A percentile compares a stretch with the other conserved stretches of the same genome.
Conservation (phyloP, 768 basidiomycete genomes). For the Suillus lakei region DNA sequence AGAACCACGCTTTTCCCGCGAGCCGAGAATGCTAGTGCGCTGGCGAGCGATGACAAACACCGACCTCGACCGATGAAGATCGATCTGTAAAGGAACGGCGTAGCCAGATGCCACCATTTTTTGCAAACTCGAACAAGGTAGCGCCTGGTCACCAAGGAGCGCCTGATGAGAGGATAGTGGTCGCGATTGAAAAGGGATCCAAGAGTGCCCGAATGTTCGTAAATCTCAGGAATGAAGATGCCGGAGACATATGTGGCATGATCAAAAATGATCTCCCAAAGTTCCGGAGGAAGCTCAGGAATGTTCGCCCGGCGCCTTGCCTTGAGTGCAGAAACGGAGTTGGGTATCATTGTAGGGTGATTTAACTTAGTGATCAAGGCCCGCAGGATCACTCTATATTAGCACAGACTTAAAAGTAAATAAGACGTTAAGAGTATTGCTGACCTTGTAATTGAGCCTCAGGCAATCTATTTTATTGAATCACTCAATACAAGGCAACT, state of each 20-base stretch:
- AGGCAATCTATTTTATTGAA: conserved; percentile 7
- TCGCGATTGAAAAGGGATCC: conserved; percentile 14
- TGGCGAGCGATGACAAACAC: conserved; percentile 23
- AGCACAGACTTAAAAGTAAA: not conserved
- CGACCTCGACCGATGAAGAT: conserved; percentile 24
- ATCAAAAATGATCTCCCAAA: conserved; percentile 30
- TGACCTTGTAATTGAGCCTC: not conserved
- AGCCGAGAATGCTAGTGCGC: conserved; percentile 16
- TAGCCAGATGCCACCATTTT: conserved; percentile 32
- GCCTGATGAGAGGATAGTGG: conserved; percentile 14
- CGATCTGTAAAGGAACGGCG: conserved; percentile 27
- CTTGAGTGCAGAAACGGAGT: conserved; percentile 3
- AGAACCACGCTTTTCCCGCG: conserved; percentile 16
- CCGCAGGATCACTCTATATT: not conserved
- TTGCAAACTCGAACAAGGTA: conserved; percentile 34
- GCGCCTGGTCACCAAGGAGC: conserved; percentile 29
- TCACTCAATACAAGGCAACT: no score
- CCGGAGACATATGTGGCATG: conserved; percentile 24
- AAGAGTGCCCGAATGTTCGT: conserved; percentile 16
- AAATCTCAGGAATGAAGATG: conserved; percentile 28
- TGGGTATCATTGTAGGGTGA: not conserved
- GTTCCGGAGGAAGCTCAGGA: conserved; percentile 24
- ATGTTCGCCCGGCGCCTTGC: not conserved
- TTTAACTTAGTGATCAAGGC: not conserved
- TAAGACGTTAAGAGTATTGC: not conserved